phyloP scores from a whole-genome alignment of 139 green algal genomes.

The Chlamydomonas asymmetrica region DNA sequence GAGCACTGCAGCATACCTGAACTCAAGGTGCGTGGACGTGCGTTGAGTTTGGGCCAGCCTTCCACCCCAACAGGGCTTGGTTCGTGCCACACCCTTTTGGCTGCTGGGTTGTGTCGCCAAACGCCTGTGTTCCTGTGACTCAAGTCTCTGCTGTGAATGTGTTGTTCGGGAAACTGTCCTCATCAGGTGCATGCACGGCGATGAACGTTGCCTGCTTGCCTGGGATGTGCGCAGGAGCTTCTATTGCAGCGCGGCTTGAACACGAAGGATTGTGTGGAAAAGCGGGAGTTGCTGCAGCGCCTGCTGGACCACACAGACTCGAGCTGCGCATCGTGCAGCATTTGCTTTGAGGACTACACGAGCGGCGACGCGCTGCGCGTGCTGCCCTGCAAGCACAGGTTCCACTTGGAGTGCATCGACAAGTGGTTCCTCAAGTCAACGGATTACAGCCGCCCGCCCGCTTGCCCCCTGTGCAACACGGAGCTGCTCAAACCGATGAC shows the following conservation, averaged over 20 bases:
- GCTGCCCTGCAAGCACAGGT: slow-evolving; percentile 59
- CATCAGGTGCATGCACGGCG: not conserved
- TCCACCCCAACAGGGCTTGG: not conserved
- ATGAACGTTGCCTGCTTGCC: not conserved
- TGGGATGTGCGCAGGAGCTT: slow-evolving; percentile 5
- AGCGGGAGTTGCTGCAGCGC: slow-evolving; percentile 41
- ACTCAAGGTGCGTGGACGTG: slow-evolving; percentile 31
- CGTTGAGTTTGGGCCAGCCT: not conserved
- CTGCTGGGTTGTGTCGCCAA: not conserved
- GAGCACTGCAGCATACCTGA: slow-evolving; percentile 33
- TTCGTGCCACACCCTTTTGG: not conserved
- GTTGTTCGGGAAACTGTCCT: not conserved
- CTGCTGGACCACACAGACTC: slow-evolving; percentile 27
- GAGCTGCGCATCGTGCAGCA: slow-evolving; percentile 42
- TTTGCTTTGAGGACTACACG: slow-evolving; percentile 65
- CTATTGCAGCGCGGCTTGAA: slow-evolving; percentile 19
- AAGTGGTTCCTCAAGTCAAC: slow-evolving; percentile 57
- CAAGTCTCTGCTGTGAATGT: not conserved
- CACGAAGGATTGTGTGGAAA: slow-evolving; percentile 42
- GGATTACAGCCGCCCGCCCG: slow-evolving; percentile 53
- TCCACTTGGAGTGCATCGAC: slow-evolving; percentile 72
- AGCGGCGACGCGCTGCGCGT: slow-evolving; percentile 54
- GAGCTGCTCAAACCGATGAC: slow-evolving; percentile 38
- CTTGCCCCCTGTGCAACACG: slow-evolving; percentile 65
- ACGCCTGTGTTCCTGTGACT: not conserved